Evolutionary conservation across 1,284 basidiomycete genomes (phyloP), one percentile per base, ranked within the genome.

Genomic region (Anthracocystis walkeri): DNA sequence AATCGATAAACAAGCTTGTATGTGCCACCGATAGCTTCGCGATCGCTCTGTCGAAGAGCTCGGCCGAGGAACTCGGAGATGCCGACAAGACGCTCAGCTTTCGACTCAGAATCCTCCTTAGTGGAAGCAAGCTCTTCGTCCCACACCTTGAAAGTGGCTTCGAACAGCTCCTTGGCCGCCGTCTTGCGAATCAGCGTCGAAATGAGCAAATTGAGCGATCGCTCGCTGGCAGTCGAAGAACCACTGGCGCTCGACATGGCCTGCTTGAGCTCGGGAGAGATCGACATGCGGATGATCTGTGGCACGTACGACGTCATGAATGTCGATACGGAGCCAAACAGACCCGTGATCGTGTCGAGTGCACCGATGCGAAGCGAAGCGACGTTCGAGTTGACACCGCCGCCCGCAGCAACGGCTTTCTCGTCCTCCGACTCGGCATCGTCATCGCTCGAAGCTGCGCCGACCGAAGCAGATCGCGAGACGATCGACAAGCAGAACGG

Each of bases 1-100:
- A 93, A 89, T 65, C 91, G 92, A 87, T 94, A 96, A 40, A 93
- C 82, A 0, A 88, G 75, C 53, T 92, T 91, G 65, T 95, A 86
- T 60, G 92, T 88, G 29, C 91, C 90, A 7, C 91, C 87, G 2
- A 97, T 88, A 7, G 63, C 78, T 7, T 67, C 61, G 20, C 76
- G 67, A 64, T 81, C 77, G 45, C 70, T 75, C 38, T 75, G 62
- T 27, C 78, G 71, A 35, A 85, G 66, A 4, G 74, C 66, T 4
- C 75, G 66, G 20, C 77, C 74, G 12, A 85, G 61, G 41, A 84
- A 67, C n/a, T 73, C 77, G 41, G 85, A 63, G 8, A 84, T 44
- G 18, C 69, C 69, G 4, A 62, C 61, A 23, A 76, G 54, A 14
- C 65, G 55, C 38, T 78, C 69, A 11, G 51, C 46, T 40, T 50